Percentiles rank a stretch among this genome's conserved stretches.
Conservation (phyloP, 176 grass and related monocot genomes). For the Oryza officinalis region DNA sequence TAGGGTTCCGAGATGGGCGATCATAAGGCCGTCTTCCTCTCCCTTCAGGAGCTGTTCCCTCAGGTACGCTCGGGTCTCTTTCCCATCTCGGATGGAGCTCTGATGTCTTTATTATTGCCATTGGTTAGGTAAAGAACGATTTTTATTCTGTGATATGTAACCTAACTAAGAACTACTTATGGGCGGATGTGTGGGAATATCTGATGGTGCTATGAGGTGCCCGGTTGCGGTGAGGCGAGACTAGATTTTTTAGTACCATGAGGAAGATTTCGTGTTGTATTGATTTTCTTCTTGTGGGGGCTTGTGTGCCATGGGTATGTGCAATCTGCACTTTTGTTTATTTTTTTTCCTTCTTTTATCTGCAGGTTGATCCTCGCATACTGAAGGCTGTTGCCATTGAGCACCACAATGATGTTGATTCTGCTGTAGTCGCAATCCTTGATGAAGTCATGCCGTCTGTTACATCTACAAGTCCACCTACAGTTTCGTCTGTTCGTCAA, state of each 20-base stretch:
- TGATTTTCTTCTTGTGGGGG: not conserved
- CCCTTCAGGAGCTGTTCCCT: conserved; percentile 49
- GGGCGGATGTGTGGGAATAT: not conserved
- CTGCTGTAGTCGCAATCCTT: conserved; percentile 44
- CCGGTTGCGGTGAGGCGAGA: not conserved
- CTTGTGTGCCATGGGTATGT: not conserved
- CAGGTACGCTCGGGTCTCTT: conserved; percentile 30
- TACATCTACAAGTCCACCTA: not conserved
- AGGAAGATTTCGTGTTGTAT: not conserved
- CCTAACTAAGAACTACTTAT: not conserved
- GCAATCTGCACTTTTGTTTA: not conserved
- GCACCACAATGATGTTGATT: conserved; percentile 43
- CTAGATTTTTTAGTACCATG: not conserved
- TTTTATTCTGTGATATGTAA: not conserved
- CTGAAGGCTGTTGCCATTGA: conserved; percentile 60
- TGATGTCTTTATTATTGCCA: not conserved
- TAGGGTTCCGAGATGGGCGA: conserved; percentile 45
- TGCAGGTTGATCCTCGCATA: conserved; percentile 68
- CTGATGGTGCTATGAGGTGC: not conserved
- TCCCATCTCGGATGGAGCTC: not conserved
- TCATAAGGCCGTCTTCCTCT: conserved; percentile 47
- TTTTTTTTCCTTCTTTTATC: not conserved
- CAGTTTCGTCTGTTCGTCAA: not conserved
- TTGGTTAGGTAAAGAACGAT: not conserved
- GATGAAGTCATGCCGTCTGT: conserved; percentile 47